These are phyloP conservation scores for Canariomyces notabilis DNA, from an alignment of 2,329 filamentous ascomycete genomes.

Conservation along the genomic window DNA sequence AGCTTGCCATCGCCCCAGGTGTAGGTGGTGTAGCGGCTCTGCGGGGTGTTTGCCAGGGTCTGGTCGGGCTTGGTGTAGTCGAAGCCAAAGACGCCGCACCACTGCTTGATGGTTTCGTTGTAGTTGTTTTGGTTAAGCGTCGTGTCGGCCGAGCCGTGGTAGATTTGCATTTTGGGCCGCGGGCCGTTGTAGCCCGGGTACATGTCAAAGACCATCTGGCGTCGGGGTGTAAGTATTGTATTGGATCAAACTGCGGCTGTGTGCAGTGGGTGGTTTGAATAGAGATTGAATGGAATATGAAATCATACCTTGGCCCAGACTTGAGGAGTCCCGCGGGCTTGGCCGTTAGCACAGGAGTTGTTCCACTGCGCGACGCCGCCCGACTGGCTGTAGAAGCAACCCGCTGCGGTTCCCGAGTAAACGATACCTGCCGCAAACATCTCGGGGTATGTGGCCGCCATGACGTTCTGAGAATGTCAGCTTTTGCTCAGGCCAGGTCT, in stretches of 20 bases:
- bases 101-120: slow-evolving; percentile 51
- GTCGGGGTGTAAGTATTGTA: slow-evolving; percentile 18
- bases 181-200: slow-evolving; percentile 46
- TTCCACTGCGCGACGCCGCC: slow-evolving; percentile 43
- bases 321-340: slow-evolving; percentile 34
- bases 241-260: background rate
- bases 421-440: slow-evolving; percentile 41
- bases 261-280: no score
- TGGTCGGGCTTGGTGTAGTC: slow-evolving; percentile 23
- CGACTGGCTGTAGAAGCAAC: slow-evolving; percentile 39
- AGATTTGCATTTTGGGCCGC: slow-evolving; percentile 53
- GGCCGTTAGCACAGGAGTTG: slow-evolving; percentile 45
- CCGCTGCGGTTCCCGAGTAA: slow-evolving; percentile 41
- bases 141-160: slow-evolving; percentile 49
- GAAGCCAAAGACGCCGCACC: slow-evolving; percentile 46
- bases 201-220: slow-evolving; percentile 37
- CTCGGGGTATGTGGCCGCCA: slow-evolving; percentile 44
- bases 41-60: slow-evolving; percentile 25
- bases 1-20: slow-evolving; percentile 26
- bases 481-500: no score
- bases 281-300: no score
- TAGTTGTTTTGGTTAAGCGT: slow-evolving; percentile 49
- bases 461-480: slow-evolving; percentile 43
- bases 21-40: slow-evolving; percentile 24
- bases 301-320: slow-evolving; percentile 39